Percentiles rank a stretch among this genome's conserved stretches.
Evolutionary conservation across 129 eudicot species (phyloP).

Genomic region (Oenanthe sinensis): DNA sequence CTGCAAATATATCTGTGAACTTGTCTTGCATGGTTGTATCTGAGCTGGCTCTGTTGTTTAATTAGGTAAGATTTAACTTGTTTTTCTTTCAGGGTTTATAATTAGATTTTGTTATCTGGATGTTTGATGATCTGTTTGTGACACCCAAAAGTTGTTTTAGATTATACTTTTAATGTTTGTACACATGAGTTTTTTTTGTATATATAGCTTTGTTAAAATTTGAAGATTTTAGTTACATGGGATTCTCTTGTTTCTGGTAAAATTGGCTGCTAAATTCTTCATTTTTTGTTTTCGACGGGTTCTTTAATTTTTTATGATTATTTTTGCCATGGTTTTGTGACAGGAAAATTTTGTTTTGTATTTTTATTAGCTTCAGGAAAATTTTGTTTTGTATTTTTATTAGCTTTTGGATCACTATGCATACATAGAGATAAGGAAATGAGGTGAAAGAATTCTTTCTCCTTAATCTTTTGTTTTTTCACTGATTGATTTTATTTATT

Average conservation of each 20-base stretch:
- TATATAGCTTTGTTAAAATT: not conserved
- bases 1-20: too few relatives aligned
- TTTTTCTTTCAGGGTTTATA: not conserved
- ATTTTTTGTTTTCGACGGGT: not conserved
- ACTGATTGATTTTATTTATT: not conserved
- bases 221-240: not conserved
- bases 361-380: too few relatives aligned
- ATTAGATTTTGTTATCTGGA: not conserved
- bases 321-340: not conserved
- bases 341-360: too few relatives aligned
- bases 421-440: not conserved
- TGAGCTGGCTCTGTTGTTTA: not conserved
- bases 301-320: too few relatives aligned
- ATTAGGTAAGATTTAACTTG: not conserved
- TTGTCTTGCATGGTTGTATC: too few relatives aligned
- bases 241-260: not conserved
- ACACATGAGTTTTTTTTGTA: not conserved
- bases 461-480: not conserved
- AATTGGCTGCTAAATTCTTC: not conserved
- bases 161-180: not conserved
- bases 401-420: not conserved
- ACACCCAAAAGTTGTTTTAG: not conserved
- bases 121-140: conserved; percentile 10
- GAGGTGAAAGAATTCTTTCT: not conserved
- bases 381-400: not conserved